Evolutionary conservation across 805 yeast species (phyloP).

Genomic region (Lipomyces starkeyi): DNA sequence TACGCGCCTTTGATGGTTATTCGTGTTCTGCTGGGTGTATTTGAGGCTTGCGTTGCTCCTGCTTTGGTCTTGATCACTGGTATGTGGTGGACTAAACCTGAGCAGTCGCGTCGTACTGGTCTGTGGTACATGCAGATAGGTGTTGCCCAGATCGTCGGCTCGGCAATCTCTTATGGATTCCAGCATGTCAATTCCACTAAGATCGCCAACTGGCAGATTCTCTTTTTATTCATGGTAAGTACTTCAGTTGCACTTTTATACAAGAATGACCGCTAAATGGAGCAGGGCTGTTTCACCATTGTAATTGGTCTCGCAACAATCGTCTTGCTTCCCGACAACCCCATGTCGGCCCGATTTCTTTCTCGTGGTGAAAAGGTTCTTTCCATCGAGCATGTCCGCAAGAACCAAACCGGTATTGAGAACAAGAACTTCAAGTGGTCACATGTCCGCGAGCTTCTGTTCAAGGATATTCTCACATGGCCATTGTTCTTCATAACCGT

Average conservation of each 20-base stretch:
- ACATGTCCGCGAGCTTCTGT: constrained; percentile 59
- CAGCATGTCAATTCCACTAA: constrained; percentile 50
- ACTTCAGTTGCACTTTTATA: not conserved
- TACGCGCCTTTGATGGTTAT: constrained; percentile 55
- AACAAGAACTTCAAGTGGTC: constrained; percentile 58
- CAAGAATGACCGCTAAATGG: not conserved
- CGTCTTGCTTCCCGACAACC: constrained; percentile 62
- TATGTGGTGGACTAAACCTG: constrained; percentile 57
- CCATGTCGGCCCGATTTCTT: constrained; percentile 49
- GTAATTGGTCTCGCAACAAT: constrained; percentile 55
- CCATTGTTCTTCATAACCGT: constrained; percentile 52
- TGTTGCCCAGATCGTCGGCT: constrained; percentile 57
- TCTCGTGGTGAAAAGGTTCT: constrained; percentile 54
- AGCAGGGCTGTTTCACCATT: constrained; percentile 60
- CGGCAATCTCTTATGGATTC: constrained; percentile 64
- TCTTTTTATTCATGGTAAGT: constrained; percentile 49
- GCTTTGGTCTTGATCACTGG: constrained; percentile 62
- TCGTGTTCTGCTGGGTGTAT: constrained; percentile 56
- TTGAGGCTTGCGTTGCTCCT: constrained; percentile 60
- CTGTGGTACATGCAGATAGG: constrained; percentile 51
- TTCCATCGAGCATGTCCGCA: constrained; percentile 60
- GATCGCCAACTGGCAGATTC: constrained; percentile 56
- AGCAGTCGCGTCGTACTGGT: constrained; percentile 58
- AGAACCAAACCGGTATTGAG: constrained; percentile 65
- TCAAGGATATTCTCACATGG: constrained; percentile 58